Evolutionary conservation across 2,329 filamentous ascomycete species (phyloP).

Genomic region (Orbilia blumenaviensis): DNA sequence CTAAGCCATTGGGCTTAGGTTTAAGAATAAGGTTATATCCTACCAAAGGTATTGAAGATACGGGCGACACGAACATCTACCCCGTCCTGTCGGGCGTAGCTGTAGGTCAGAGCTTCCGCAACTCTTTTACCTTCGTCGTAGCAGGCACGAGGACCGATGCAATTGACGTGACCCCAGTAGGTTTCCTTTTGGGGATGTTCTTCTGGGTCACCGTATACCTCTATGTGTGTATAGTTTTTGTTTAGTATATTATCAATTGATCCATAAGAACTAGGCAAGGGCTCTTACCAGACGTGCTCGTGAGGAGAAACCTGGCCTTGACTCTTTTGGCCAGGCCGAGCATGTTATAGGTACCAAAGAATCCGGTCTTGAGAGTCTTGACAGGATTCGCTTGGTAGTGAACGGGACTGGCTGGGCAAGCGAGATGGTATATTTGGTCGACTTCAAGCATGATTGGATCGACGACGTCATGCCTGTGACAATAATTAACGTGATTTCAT

Average conservation of each 20-base stretch:
- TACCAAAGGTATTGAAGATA: constrained; percentile 60
- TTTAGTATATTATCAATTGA: not conserved
- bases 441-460: constrained; percentile 58
- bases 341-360: constrained; percentile 59
- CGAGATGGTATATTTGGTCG: constrained; percentile 60
- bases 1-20: not conserved
- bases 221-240: constrained; percentile 10
- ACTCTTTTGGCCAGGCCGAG: constrained; percentile 58
- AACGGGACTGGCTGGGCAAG: constrained; percentile 59
- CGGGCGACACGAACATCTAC: constrained; percentile 59
- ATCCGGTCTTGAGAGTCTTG: constrained; percentile 59
- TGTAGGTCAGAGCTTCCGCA: constrained; percentile 61
- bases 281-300: constrained; percentile 58
- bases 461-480: constrained; percentile 57
- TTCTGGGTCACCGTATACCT: constrained; percentile 59
- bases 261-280: not conserved
- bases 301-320: constrained; percentile 58
- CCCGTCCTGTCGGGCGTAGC: constrained; percentile 57
- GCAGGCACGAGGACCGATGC: constrained; percentile 62
- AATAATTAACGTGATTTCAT: not conserved
- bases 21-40: not conserved
- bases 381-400: constrained; percentile 59
- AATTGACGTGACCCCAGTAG: constrained; percentile 63
- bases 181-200: constrained; percentile 59
- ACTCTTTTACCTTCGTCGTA: constrained; percentile 63